A percentile compares a stretch with the other conserved stretches of the same genome.
These are phyloP conservation scores for Lasiosphaeriaceae sp. DNA, from an alignment of 495 filamentous ascomycete species.

Conservation along the genomic window DNA sequence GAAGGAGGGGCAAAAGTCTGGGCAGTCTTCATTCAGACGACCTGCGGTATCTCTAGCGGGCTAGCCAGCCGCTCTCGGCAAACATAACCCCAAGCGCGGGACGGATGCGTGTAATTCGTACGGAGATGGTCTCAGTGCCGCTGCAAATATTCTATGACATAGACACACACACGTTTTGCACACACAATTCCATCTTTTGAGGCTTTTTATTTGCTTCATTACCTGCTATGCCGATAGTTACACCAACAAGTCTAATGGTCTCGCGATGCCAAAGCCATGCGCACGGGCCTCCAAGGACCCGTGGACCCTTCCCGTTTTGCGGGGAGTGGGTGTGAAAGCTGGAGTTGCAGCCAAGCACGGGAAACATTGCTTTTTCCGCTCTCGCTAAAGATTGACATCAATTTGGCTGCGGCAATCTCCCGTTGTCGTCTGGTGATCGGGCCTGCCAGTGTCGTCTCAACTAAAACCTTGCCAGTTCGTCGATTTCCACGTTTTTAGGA, in stretches of 20 bases:
- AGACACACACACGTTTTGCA: too few species aligned
- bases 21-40: too few species aligned
- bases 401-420: constrained; percentile 13
- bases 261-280: neutral
- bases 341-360: neutral
- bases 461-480: neutral
- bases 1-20: too few species aligned
- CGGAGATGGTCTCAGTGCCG: too few species aligned
- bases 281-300: constrained; percentile 9
- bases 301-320: constrained; percentile 11
- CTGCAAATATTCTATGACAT: too few species aligned
- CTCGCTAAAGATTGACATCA: constrained; percentile 10
- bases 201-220: neutral
- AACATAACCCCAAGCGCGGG: too few species aligned
- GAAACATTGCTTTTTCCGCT: constrained; percentile 12
- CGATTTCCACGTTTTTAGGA: neutral
- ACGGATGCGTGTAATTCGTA: too few species aligned
- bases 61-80: too few species aligned
- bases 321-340: neutral
- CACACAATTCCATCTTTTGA: too few species aligned
- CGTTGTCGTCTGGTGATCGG: neutral
- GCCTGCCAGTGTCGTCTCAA: neutral
- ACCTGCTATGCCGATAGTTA: neutral
- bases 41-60: too few species aligned
- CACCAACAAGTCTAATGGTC: neutral